Evolutionary conservation across 176 grass and related monocot genomes (phyloP).

Genomic region (Zea luxurians): DNA sequence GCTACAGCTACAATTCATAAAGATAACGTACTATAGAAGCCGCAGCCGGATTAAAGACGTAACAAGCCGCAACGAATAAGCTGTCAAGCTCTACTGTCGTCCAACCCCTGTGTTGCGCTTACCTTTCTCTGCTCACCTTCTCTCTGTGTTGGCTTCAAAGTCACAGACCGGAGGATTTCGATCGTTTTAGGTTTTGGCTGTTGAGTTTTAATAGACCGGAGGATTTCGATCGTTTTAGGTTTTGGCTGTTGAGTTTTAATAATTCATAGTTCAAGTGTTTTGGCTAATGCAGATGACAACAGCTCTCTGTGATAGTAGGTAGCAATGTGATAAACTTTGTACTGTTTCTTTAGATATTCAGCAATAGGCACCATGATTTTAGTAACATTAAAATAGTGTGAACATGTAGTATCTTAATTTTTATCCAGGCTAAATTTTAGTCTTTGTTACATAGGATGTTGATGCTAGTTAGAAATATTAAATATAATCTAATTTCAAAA

Average conservation of each 20-base stretch:
- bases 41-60: too few relatives aligned
- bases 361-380: neutral
- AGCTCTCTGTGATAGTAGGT: neutral
- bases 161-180: neutral
- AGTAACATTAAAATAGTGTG: neutral
- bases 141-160: neutral
- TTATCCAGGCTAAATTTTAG: too few relatives aligned
- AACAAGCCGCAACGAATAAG: too few relatives aligned
- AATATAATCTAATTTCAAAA: too few relatives aligned
- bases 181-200: neutral
- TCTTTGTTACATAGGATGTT: too few relatives aligned
- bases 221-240: neutral
- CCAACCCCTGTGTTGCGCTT: neutral
- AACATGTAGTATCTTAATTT: too few relatives aligned
- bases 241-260: neutral
- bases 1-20: too few relatives aligned
- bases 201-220: neutral
- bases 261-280: neutral
- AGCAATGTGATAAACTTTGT: neutral
- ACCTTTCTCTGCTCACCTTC: neutral
- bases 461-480: too few relatives aligned
- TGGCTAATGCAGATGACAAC: neutral
- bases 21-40: too few relatives aligned
- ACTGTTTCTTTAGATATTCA: neutral
- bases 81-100: neutral